A percentile compares a stretch with the other conserved stretches of the same genome.
Conservation (phyloP, 352 stramenopile genomes). For the Pythium chondricola region DNA sequence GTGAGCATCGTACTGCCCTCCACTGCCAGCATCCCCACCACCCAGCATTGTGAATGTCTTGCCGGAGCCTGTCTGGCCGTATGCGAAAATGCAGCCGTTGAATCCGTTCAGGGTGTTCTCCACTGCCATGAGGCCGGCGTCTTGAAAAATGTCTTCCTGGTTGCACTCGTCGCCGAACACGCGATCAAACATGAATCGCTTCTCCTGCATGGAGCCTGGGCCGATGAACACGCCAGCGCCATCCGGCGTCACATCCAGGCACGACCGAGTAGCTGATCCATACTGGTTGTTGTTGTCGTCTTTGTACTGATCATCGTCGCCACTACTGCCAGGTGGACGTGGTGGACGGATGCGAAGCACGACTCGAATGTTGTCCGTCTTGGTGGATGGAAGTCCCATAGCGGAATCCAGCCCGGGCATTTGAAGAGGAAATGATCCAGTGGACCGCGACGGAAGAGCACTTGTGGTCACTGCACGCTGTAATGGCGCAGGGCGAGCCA, state of each 20-base stretch:
- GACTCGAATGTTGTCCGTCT: conserved; percentile 16
- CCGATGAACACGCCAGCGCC: conserved; percentile 54
- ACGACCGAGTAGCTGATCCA: conserved; percentile 20
- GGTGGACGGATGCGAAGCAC: conserved; percentile 18
- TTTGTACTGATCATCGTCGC: conserved; percentile 6
- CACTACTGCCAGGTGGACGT: neutral
- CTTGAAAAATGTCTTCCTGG: conserved; percentile 80
- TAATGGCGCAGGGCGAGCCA: neutral
- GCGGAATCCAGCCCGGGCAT: neutral
- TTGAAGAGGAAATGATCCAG: neutral
- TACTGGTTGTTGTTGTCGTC: conserved; percentile 23
- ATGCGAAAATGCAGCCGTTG: conserved; percentile 88
- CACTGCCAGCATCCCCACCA: conserved; percentile 13
- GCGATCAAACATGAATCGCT: conserved; percentile 80
- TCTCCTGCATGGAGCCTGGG: conserved; percentile 56
- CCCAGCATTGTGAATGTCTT: conserved; percentile 89
- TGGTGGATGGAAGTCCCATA: conserved; percentile 11
- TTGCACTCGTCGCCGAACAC: conserved; percentile 65
- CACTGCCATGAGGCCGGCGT: conserved; percentile 63
- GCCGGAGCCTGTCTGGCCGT: conserved; percentile 82
- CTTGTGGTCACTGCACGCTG: conserved; percentile 9
- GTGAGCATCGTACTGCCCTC: conserved; percentile 20
- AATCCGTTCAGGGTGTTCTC: conserved; percentile 82
- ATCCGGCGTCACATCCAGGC: conserved; percentile 51
- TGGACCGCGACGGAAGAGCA: no score